These are phyloP conservation scores for Fusarium sp. DNA, from an alignment of 2,329 filamentous ascomycete genomes.

Conservation along the genomic window DNA sequence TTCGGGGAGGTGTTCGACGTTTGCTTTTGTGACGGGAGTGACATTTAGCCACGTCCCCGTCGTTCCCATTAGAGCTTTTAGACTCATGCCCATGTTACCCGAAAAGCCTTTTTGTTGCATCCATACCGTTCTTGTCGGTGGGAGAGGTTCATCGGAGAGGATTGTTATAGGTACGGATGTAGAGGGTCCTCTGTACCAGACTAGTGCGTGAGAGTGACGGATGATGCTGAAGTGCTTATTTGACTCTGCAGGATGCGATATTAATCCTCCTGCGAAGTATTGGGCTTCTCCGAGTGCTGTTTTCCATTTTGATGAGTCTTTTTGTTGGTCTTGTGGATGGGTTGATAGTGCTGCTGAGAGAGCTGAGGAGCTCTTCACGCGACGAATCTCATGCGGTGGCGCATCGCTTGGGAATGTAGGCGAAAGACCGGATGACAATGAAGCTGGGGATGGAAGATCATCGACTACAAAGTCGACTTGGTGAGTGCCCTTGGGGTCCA, in stretches of 20 bases:
- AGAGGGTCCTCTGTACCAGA: slow-evolving; percentile 73
- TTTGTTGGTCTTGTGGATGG: slow-evolving; percentile 23
- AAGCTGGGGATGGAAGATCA: slow-evolving; percentile 31
- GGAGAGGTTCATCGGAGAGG: slow-evolving; percentile 68
- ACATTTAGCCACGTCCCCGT: slow-evolving; percentile 74
- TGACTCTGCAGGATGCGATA: slow-evolving; percentile 71
- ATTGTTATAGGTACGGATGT: slow-evolving; percentile 74
- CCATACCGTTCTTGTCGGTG: slow-evolving; percentile 70
- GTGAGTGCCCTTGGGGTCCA: slow-evolving; percentile 29
- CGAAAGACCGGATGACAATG: slow-evolving; percentile 16
- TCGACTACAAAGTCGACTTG: slow-evolving; percentile 44
- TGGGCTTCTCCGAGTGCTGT: slow-evolving; percentile 66
- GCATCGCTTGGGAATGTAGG: slow-evolving; percentile 17
- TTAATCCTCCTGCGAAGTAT: slow-evolving; percentile 73
- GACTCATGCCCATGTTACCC: slow-evolving; percentile 74
- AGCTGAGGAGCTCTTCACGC: slow-evolving; percentile 50
- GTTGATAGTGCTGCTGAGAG: slow-evolving; percentile 31
- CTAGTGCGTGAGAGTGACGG: slow-evolving; percentile 71
- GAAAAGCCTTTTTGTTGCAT: slow-evolving; percentile 75
- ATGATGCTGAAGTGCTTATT: slow-evolving; percentile 74
- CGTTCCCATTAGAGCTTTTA: slow-evolving; percentile 70
- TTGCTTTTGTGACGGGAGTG: slow-evolving; percentile 65
- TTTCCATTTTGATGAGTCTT: slow-evolving; percentile 55
- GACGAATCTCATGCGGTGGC: slow-evolving; percentile 40
- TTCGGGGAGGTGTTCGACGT: slow-evolving; percentile 60